A percentile compares a stretch with the other conserved stretches of the same genome.
phyloP scores from a whole-genome alignment of 495 filamentous ascomycete species.

The Trichoderma parareesei region DNA sequence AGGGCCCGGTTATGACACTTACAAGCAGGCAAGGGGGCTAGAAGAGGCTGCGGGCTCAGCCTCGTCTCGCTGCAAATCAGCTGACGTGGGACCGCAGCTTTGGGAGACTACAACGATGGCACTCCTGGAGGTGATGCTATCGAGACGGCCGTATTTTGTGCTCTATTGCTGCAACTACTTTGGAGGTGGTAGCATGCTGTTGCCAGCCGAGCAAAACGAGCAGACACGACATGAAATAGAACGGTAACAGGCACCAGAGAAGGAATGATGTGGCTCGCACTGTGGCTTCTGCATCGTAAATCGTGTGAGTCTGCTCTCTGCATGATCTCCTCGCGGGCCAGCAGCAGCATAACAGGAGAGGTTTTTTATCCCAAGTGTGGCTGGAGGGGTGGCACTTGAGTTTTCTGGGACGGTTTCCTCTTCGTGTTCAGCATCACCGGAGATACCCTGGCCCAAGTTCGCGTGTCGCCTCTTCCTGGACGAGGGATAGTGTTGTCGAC shows the following conservation, averaged over 20 bases:
- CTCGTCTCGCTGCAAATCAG: constrained; percentile 8
- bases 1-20: no score
- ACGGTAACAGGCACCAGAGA: not conserved
- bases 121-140: not conserved
- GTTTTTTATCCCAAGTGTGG: not conserved
- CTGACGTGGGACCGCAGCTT: constrained; percentile 1
- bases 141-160: not conserved
- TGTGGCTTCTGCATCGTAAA: not conserved
- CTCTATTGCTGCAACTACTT: not conserved
- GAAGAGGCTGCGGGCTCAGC: constrained; percentile 2
- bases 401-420: not conserved
- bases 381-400: not conserved
- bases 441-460: not conserved
- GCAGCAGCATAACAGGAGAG: not conserved
- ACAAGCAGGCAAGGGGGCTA: not conserved
- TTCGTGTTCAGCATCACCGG: no score
- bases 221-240: not conserved
- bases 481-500: not conserved
- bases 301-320: no score
- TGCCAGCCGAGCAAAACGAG: not conserved
- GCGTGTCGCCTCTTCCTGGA: not conserved
- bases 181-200: no score
- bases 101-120: not conserved
- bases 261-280: not conserved
- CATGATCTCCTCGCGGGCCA: no score